Conservation (phyloP, 108 stramenopile genomes). For the Nitzschia sp. region DNA sequence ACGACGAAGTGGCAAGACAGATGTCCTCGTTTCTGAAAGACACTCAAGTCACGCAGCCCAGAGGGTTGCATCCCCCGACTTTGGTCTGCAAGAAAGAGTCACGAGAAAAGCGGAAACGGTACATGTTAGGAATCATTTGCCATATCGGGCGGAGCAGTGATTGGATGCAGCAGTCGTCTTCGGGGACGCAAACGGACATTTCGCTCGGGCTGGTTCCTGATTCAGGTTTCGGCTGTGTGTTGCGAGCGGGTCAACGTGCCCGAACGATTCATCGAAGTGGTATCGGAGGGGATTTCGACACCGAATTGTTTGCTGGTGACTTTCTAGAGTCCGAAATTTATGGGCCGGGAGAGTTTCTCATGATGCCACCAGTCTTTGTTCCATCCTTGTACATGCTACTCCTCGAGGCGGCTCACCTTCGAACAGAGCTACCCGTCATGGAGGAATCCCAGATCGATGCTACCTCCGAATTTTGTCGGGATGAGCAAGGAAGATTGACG, state of each 20-base stretch:
- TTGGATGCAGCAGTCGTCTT: conserved; percentile 38
- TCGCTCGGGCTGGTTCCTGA: conserved; percentile 33
- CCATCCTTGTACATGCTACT: conserved; percentile 24
- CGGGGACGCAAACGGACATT: conserved; percentile 30
- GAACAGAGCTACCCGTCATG: neutral
- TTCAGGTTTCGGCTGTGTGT: conserved; percentile 29
- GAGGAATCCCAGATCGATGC: conserved; percentile 5
- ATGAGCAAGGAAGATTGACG: conserved; percentile 11
- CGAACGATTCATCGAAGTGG: conserved; percentile 16
- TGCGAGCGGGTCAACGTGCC: conserved; percentile 28
- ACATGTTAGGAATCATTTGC: conserved; percentile 19
- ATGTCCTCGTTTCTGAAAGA: neutral
- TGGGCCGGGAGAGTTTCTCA: conserved; percentile 26
- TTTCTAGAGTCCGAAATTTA: conserved; percentile 18
- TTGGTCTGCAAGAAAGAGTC: conserved; percentile 15
- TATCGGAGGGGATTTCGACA: conserved; percentile 14
- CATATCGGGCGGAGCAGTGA: conserved; percentile 28
- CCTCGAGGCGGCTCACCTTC: conserved; percentile 23
- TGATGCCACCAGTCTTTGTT: conserved; percentile 39
- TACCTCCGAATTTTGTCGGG: neutral
- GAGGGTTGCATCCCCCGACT: conserved; percentile 14
- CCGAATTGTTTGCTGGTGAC: conserved; percentile 18
- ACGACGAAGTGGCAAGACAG: neutral
- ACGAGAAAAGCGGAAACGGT: conserved; percentile 2
- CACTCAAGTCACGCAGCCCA: neutral